Evolutionary conservation across 2,329 filamentous ascomycete genomes (phyloP).

Genomic region (Hypoxylon sp.): DNA sequence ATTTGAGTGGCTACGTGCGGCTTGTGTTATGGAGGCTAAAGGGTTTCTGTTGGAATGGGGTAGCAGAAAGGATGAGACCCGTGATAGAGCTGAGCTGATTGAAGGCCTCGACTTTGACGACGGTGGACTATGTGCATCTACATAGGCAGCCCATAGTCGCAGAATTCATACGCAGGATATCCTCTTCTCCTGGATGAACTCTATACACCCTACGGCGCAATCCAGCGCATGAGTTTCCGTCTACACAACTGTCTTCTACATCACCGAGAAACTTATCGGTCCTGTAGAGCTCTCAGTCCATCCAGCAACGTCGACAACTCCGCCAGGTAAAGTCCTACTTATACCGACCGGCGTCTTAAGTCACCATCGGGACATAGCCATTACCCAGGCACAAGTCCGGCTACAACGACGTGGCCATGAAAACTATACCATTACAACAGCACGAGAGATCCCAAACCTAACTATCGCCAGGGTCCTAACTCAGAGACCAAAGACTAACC

Average conservation of each 20-base stretch:
- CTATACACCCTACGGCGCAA: neutral
- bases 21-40: neutral
- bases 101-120: neutral
- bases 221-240: neutral
- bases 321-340: no score
- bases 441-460: neutral
- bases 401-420: neutral
- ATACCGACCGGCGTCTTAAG: constrained; percentile 4
- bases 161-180: neutral
- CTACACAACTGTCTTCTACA: neutral
- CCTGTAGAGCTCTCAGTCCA: neutral
- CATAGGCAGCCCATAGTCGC: neutral
- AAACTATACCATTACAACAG: neutral
- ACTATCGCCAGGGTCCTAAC: neutral
- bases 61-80: neutral
- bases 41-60: neutral
- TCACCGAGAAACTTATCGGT: neutral
- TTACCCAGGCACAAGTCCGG: neutral
- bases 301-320: neutral
- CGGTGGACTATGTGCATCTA: no score
- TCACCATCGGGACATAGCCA: neutral
- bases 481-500: neutral
- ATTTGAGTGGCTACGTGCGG: neutral
- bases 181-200: neutral
- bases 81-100: neutral